A percentile compares a stretch with the other conserved stretches of the same genome.
Evolutionary conservation across 345 rosid genomes (phyloP).

Genomic region (Excoecaria agallocha): DNA sequence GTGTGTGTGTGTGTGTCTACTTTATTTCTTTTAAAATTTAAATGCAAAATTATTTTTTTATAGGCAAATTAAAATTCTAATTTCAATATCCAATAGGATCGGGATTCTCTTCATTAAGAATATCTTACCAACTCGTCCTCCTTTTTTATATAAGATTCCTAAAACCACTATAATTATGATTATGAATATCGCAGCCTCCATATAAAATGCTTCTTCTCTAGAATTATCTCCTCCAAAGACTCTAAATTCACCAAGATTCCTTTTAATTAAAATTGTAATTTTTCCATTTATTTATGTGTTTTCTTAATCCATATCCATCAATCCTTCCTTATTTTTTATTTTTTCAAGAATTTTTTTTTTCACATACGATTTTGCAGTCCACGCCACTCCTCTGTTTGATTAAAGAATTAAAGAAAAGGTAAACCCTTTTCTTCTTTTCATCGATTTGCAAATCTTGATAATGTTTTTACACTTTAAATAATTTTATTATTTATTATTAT

Average conservation of each 20-base stretch:
- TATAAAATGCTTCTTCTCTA: background rate
- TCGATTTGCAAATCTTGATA: too few species aligned
- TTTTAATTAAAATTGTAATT: too few species aligned
- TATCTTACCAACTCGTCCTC: background rate
- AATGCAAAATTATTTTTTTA: background rate
- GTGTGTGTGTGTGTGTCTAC: too few species aligned
- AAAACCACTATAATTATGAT: background rate
- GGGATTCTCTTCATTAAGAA: background rate
- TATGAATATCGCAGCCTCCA: background rate
- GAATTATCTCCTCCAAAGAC: background rate
- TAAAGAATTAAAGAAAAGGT: background rate
- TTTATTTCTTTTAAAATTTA: too few species aligned
- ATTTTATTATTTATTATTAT: background rate
- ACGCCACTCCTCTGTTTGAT: background rate
- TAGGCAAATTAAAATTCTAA: background rate
- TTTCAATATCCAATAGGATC: background rate
- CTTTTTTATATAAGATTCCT: background rate
- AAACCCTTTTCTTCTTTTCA: too few species aligned
- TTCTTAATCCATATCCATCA: background rate
- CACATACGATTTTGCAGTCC: background rate
- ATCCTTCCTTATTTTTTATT: background rate
- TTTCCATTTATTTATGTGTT: background rate
- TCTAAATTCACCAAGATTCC: background rate
- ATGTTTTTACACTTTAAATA: background rate
- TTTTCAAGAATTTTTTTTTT: slow-evolving; percentile 4